Base-by-base conservation (phyloP, 306 rosid genomes). In the Quercus cerris region DNA sequence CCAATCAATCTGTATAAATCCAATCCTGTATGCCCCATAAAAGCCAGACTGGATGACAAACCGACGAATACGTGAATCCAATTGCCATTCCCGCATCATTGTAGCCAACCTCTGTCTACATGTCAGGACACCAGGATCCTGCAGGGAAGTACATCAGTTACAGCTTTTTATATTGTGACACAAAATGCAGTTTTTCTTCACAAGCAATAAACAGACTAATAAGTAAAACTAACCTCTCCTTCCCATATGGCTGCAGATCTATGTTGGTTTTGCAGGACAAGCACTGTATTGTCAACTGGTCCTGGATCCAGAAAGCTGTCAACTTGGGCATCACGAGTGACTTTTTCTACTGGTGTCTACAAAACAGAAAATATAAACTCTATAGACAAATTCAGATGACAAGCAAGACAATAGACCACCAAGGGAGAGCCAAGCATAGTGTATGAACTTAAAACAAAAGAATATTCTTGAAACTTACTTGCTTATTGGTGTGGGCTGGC, bases 91-190 rank as follows among this genome's bases (percentile, higher is more conserved):
- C 68, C 76, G 55, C 67, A 80, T 61, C 78, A 73, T 80, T 18
- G 73, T 74, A 22, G 78, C 78, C 74, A 80, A 55, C 56, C 77
- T 66, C 46, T 80, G 83, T 80, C 83, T 73, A 73, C 83, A 72
- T 5, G 78, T 80, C 54, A 62, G 64, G 31, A 73, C 83, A 73
- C 77, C 62, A 51, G 74, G 83, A 19, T 73, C 83, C 83, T 80
- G 70, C 18, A 51, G 56, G 19, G 57, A 30, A 69, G 57, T 46
- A 57, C 14, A 30, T 76, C 19, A 76, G 27, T 20, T 22, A 38
- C 31, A 58, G 5, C 57, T 20, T 59, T 28, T 49, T 49, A 49
- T 49, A 14, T 25, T 44, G 31, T 44, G 52, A 23, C 58, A 51
- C 31, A 41, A 63, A 27, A 52, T 28, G 31, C 31, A 62, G 18